phyloP scores from a whole-genome alignment of 352 stramenopile species.

The Globisporangium carolinianum region DNA sequence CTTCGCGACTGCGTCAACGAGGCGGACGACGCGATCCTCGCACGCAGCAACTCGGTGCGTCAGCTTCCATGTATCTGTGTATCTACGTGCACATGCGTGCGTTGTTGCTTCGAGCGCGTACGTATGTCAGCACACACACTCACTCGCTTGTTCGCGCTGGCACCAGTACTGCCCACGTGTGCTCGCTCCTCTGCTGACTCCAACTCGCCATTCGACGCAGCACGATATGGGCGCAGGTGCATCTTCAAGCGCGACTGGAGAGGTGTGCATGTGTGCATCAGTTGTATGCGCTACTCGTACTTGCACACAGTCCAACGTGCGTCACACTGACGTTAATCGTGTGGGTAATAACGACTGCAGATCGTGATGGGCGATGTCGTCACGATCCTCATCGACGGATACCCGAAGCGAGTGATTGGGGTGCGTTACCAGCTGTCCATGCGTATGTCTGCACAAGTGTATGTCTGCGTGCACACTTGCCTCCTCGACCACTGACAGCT shows the following conservation, averaged over 20 bases:
- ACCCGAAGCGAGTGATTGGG: conserved; percentile 50
- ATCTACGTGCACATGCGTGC: no score
- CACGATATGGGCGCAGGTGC: conserved; percentile 29
- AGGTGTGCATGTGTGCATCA: conserved; percentile 13
- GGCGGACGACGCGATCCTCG: no score
- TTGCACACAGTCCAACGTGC: not conserved
- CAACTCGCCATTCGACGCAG: not conserved
- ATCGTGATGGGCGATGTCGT: conserved; percentile 58
- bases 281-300: not conserved
- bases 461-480: no score
- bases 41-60: no score
- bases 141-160: no score
- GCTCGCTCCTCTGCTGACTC: not conserved
- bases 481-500: no score
- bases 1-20: no score
- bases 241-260: conserved; percentile 21
- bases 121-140: no score
- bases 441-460: not conserved
- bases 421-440: conserved; percentile 16
- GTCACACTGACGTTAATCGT: not conserved
- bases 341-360: conserved; percentile 12
- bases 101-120: no score
- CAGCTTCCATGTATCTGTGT: no score
- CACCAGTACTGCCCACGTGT: not conserved
- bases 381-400: conserved; percentile 34